These are phyloP conservation scores for Podaxis sp. DNA, from an alignment of 768 basidiomycete species.

Conservation along the genomic window DNA sequence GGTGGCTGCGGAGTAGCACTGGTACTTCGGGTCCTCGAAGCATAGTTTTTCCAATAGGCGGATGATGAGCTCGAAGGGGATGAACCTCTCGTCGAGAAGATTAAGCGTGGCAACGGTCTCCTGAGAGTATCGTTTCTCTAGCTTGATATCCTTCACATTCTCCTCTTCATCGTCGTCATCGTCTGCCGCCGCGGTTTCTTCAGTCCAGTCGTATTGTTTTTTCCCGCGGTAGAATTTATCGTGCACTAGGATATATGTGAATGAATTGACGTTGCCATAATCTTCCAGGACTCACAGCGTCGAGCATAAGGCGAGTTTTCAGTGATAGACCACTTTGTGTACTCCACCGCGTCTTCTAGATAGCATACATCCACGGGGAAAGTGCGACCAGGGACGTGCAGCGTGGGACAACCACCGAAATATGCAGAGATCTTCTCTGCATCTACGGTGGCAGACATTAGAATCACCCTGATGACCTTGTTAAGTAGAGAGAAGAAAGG, in stretches of 20 bases:
- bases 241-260: constrained; percentile 38
- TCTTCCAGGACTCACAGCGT: constrained; percentile 45
- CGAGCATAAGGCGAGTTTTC: constrained; percentile 82
- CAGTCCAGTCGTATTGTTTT: constrained; percentile 72
- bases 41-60: constrained; percentile 81
- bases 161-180: constrained; percentile 69
- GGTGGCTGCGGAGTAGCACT: constrained; percentile 70
- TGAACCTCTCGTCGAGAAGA: constrained; percentile 80
- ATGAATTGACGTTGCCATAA: background rate
- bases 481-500: constrained; percentile 6
- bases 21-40: constrained; percentile 54
- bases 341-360: constrained; percentile 90
- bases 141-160: constrained; percentile 38
- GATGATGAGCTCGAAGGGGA: constrained; percentile 90
- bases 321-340: constrained; percentile 72
- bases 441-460: constrained; percentile 97
- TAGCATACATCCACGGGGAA: constrained; percentile 87
- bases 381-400: constrained; percentile 91
- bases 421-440: constrained; percentile 85
- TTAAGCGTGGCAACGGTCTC: constrained; percentile 77
- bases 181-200: constrained; percentile 50
- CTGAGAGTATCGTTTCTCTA: constrained; percentile 80
- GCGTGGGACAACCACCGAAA: constrained; percentile 82
- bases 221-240: constrained; percentile 67
- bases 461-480: constrained; percentile 59